Base-by-base conservation (phyloP, 352 stramenopile species). In the Pythium rhizo-oryzae region DNA sequence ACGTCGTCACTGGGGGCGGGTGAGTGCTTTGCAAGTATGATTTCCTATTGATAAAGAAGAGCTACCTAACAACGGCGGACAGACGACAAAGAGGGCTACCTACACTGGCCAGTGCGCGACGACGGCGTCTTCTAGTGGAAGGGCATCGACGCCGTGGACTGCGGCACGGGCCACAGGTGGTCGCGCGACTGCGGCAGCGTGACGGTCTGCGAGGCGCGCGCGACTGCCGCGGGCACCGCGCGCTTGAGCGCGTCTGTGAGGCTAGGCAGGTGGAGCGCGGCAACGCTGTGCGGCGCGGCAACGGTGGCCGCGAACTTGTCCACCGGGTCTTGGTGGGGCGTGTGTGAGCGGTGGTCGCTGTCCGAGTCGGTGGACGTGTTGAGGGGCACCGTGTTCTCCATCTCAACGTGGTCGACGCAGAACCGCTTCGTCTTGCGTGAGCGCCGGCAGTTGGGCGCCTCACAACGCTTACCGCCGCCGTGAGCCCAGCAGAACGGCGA, bases 401-500 rank as follows among this genome's bases (percentile, higher is more conserved):
- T 87, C 2, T 87, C 81, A 15, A 90, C 82, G 64, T 94, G 85
- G 59, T 89, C 83, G 35, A 92, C 84, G 44, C 85, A 94, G 46
- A 89, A 91, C 18, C 82, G 78, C 56, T 90, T 90, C 25, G 84
- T 92, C 70, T 92, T 92, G 62, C 81, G 82, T 23, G 80, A 91
- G 6, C 82, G 84, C 19, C 78, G 81, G 66, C 85, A 94, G 52
- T 85, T 82, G 5, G 78, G 78, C 18, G 73, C 76, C 16, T 65
- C 52, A 43, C 70, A 80, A 23, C 65, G 65, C 37, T 70, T 70
- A 33, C 67, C 67, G 24, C 70, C 70, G 47, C 70, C 70, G 24
- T 76, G 70, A 23, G 65, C 70, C 70, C 70, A 76, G 54, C 70
- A 76, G 18, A 88, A 87, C 5, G 81, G 81, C 43, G 84, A 89